Percentiles rank a stretch among this genome's conserved stretches.
Conservation (phyloP, 345 rosid species). For the Citrus cavaleriei region DNA sequence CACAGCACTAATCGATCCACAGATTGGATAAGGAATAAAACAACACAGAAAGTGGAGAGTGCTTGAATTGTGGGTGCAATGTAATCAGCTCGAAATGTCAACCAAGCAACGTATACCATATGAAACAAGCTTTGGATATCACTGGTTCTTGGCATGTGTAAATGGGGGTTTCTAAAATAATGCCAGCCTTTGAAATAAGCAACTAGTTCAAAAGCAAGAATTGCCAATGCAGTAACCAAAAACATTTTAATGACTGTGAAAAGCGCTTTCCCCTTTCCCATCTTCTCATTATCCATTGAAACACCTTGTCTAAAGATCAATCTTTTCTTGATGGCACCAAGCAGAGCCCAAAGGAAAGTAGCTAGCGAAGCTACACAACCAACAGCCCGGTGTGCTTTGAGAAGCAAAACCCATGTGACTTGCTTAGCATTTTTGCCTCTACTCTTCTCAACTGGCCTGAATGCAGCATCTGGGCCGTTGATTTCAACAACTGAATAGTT, state of each 20-base stretch:
- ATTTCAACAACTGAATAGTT: conserved; percentile 82
- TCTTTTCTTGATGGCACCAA: conserved; percentile 70
- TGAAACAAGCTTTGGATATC: conserved; percentile 68
- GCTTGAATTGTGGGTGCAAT: conserved; percentile 61
- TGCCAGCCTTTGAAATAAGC: conserved; percentile 82
- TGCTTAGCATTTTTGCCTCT: conserved; percentile 88
- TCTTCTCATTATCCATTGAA: conserved; percentile 47
- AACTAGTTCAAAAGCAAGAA: conserved; percentile 61
- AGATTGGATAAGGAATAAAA: conserved; percentile 70
- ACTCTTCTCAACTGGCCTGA: conserved; percentile 72
- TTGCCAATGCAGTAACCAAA: conserved; percentile 40
- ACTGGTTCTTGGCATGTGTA: conserved; percentile 55
- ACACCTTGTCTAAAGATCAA: conserved; percentile 59
- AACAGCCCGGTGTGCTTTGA: conserved; percentile 83
- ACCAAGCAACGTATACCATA: conserved; percentile 59
- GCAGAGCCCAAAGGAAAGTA: conserved; percentile 70
- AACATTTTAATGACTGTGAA: conserved; percentile 53
- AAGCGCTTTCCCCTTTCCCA: conserved; percentile 63
- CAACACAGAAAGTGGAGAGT: conserved; percentile 66
- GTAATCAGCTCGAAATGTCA: conserved; percentile 55
- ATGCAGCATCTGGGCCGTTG: conserved; percentile 83
- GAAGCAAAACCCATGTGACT: conserved; percentile 89
- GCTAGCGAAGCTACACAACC: conserved; percentile 82
- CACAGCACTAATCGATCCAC: conserved; percentile 68
- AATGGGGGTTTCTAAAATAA: conserved; percentile 57